These are phyloP conservation scores for Ophidiomyces ophidiicola DNA, from an alignment of 2,329 filamentous ascomycete species.

Conservation along the genomic window DNA sequence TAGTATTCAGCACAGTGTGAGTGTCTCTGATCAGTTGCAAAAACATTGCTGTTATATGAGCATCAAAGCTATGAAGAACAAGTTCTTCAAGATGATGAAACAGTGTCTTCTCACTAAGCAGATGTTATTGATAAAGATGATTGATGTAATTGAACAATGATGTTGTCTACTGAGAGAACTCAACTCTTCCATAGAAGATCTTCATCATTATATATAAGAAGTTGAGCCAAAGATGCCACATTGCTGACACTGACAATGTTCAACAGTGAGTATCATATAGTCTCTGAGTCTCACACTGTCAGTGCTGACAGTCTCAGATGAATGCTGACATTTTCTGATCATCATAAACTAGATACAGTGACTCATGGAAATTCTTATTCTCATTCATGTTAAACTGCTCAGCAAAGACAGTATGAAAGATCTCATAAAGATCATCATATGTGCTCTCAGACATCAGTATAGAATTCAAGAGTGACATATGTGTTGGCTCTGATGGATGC, in stretches of 20 bases:
- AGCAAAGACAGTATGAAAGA: background rate
- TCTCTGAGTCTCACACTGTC: background rate
- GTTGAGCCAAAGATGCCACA: background rate
- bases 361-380: background rate
- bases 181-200: background rate
- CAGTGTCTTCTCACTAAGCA: background rate
- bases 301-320: no score
- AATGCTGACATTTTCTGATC: no score
- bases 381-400: background rate
- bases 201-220: background rate
- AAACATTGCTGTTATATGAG: background rate
- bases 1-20: background rate
- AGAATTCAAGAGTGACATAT: background rate
- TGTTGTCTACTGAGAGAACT: background rate
- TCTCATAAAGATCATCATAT: no score
- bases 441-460: background rate
- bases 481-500: background rate
- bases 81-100: background rate
- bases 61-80: background rate
- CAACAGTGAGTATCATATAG: background rate
- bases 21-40: background rate
- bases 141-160: background rate
- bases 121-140: background rate
- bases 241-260: background rate
- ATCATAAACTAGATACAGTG: no score